phyloP scores from a whole-genome alignment of 2,329 filamentous ascomycete species.

The Neofusicoccum kwambonambiense region DNA sequence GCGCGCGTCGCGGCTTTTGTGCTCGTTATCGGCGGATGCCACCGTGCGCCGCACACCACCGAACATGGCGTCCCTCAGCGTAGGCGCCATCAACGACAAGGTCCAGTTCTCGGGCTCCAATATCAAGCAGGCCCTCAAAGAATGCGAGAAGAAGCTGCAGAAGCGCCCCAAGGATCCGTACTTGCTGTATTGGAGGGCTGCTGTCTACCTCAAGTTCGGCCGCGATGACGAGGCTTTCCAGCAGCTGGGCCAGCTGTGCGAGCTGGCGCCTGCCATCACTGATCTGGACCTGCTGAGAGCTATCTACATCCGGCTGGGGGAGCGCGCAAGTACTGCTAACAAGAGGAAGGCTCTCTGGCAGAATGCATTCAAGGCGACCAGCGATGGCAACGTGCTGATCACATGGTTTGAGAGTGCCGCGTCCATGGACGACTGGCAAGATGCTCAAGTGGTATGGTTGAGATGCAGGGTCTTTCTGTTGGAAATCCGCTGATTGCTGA shows the following conservation, averaged over 20 bases:
- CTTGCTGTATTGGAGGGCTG: slow-evolving; percentile 22
- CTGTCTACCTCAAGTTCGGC: slow-evolving; percentile 18
- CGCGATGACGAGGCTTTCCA: slow-evolving; percentile 17
- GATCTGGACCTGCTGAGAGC: slow-evolving; percentile 10
- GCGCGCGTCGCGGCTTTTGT: background rate
- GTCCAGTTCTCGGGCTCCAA: slow-evolving; percentile 15
- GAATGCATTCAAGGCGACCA: slow-evolving; percentile 17
- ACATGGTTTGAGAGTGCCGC: slow-evolving; percentile 18
- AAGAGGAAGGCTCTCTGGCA: slow-evolving; percentile 14
- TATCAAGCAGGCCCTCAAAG: slow-evolving; percentile 27
- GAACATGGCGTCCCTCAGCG: slow-evolving; percentile 16
- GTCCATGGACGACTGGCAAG: slow-evolving; percentile 10
- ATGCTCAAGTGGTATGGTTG: slow-evolving; percentile 12
- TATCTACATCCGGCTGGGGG: slow-evolving; percentile 5
- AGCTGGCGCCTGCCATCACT: slow-evolving; percentile 8
- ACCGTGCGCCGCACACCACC: slow-evolving; percentile 8
- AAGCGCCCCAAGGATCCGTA: slow-evolving; percentile 38
- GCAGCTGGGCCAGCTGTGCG: slow-evolving; percentile 9
- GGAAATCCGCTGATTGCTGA: background rate
- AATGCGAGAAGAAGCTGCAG: slow-evolving; percentile 35
- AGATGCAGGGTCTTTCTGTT: background rate
- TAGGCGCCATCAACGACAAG: slow-evolving; percentile 14
- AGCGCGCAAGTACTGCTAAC: background rate
- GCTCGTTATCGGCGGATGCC: background rate
- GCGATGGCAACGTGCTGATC: slow-evolving; percentile 5